Evolutionary conservation across 140 eudicot genomes (phyloP), one percentile per base, ranked within the genome.

Genomic region (Bidens hawaiensis): DNA sequence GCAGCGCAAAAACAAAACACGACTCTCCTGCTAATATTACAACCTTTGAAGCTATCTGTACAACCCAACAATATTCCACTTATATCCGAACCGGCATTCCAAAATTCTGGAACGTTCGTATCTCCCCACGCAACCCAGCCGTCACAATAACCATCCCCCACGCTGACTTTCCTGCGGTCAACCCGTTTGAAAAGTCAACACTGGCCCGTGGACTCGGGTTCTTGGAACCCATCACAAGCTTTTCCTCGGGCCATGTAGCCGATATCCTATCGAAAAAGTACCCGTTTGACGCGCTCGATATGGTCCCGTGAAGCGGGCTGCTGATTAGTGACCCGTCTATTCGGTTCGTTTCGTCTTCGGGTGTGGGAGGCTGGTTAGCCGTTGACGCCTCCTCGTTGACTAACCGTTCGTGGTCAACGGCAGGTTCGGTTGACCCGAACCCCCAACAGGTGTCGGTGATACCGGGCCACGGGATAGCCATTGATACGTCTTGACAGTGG

Each of bases 81-180:
- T 77, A 90, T 42, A 80, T 84, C 34, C 96, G 83, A 53, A 85
- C 82, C 0, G 95, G 93, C 89, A 75, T 69, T 60, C 97, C 97
- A 70, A 90, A 90, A 71, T 86, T 90, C 75, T 93, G 99, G 75
- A 82, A 93, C 56, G 95, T 85, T 74, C 87, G 83, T 38, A 93
- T 85, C 63, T 93, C 95, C 47, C 99, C 99, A 53, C 84, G 78
- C 15, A 78, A 81, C 56, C 96, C 94, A 52, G 96, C 99, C 22
- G 96, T 83, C 63, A 93, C 99, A 47, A 93, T 83, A 69, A 88
- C 99, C 94, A 93, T 80, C 13, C 99, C 95, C 99, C 96, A 93
- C 12, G 96, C 99, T 0, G 95, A 74, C 73, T 79, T 78, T 15
- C 81, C 83, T 4, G 70, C 83, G 54, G 45, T 73, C 47, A 76